Conservation (phyloP, 495 filamentous ascomycete species). For the Penicillium chermesinum region DNA sequence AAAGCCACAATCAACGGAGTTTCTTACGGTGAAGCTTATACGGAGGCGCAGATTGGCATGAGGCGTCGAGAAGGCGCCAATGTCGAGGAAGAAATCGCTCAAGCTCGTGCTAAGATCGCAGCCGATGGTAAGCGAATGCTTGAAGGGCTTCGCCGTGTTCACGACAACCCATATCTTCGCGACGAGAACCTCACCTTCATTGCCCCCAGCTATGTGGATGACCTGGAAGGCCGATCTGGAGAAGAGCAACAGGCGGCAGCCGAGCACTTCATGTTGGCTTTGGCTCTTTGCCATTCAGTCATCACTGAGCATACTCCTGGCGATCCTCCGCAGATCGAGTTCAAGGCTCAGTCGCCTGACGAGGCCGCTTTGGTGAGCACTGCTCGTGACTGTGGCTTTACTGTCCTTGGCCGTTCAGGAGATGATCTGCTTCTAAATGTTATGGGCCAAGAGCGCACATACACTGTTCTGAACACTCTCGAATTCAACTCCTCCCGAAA, state of each 20-base stretch:
- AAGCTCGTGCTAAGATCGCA: conserved; percentile 73
- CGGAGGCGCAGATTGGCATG: conserved; percentile 93
- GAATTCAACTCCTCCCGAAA: conserved; percentile 98
- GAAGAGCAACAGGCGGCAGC: conserved; percentile 68
- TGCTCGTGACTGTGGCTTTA: conserved; percentile 92
- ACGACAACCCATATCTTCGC: conserved; percentile 86
- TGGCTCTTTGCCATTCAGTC: conserved; percentile 94
- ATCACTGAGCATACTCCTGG: conserved; percentile 87
- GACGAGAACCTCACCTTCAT: conserved; percentile 90
- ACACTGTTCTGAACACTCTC: conserved; percentile 85
- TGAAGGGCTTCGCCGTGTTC: conserved; percentile 62
- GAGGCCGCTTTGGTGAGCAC: conserved; percentile 94
- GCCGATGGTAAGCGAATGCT: conserved; percentile 68
- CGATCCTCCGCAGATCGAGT: conserved; percentile 83
- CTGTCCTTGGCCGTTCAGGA: conserved; percentile 73
- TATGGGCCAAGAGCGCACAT: conserved; percentile 78
- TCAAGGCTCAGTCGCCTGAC: conserved; percentile 96
- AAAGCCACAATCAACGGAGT: conserved; percentile 93
- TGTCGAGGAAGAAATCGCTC: conserved; percentile 70
- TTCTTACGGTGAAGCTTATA: conserved; percentile 95
- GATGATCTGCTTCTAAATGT: conserved; percentile 82
- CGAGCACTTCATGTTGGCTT: conserved; percentile 88
- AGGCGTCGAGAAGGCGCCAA: conserved; percentile 84
- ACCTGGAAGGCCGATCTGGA: conserved; percentile 73
- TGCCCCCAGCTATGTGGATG: conserved; percentile 78